phyloP scores from a whole-genome alignment of 768 basidiomycete species.

The Hysterangium stoloniferum region DNA sequence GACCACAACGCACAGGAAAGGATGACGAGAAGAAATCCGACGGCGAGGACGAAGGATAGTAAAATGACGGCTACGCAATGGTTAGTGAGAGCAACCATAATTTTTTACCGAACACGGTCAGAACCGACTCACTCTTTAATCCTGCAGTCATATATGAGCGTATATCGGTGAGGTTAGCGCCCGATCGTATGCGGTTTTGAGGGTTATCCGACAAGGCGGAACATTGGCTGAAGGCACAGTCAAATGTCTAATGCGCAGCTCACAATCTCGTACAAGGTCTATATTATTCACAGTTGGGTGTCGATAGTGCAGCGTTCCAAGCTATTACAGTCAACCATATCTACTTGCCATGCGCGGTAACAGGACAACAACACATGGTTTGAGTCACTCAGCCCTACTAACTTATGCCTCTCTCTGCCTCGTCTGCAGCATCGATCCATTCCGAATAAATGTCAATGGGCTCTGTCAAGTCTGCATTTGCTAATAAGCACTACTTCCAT shows the following conservation, averaged over 20 bases:
- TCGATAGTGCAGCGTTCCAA: too few species aligned
- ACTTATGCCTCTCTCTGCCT: constrained; percentile 51
- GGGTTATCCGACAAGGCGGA: too few species aligned
- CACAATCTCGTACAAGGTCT: too few species aligned
- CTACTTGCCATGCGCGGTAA: too few species aligned
- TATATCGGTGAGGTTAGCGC: not conserved
- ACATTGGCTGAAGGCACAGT: too few species aligned
- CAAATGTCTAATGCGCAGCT: too few species aligned
- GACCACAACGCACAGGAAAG: constrained; percentile 92
- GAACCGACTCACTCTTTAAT: constrained; percentile 52
- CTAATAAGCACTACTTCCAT: not conserved
- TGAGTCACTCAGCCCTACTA: too few species aligned
- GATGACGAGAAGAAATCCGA: constrained; percentile 97
- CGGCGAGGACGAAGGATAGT: constrained; percentile 92
- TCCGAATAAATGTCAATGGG: constrained; percentile 86
- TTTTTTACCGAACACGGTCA: not conserved
- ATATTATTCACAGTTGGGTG: too few species aligned
- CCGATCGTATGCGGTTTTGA: too few species aligned
- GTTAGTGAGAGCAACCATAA: not conserved
- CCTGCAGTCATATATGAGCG: constrained; percentile 49
- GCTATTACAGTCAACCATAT: too few species aligned
- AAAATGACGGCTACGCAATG: constrained; percentile 77
- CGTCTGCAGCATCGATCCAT: constrained; percentile 87
- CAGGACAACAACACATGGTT: too few species aligned
- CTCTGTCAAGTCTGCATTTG: constrained; percentile 65